These are phyloP conservation scores for Cladosporium velox DNA, from an alignment of 2,329 filamentous ascomycete genomes.

Conservation along the genomic window DNA sequence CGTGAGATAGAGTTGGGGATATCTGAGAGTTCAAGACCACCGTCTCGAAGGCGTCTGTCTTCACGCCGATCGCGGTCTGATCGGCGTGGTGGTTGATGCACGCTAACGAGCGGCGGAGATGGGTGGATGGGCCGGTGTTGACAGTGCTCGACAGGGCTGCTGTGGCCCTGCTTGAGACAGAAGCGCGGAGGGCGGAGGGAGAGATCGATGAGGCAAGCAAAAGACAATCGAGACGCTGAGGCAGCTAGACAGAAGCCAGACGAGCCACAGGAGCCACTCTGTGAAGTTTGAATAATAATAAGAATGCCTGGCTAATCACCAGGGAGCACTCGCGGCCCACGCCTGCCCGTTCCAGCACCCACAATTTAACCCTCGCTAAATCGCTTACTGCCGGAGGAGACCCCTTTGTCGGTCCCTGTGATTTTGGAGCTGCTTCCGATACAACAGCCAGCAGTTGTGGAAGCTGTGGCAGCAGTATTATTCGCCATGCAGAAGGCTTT, in stretches of 20 bases:
- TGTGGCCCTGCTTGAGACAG: not conserved
- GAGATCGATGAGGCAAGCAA: not conserved
- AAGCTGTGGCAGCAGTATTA: too few relatives aligned
- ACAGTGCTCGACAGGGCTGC: not conserved
- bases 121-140: not conserved
- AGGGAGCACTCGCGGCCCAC: not conserved
- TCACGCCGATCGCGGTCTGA: conserved; percentile 1
- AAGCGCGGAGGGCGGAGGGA: not conserved
- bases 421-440: not conserved
- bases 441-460: not conserved
- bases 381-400: not conserved
- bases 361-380: not conserved
- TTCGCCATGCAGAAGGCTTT: not conserved
- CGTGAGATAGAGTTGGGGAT: not conserved
- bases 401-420: not conserved
- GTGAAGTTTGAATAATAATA: not conserved
- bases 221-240: not conserved
- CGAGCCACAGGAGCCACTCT: not conserved
- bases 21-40: not conserved
- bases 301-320: too few relatives aligned
- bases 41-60: conserved; percentile 1
- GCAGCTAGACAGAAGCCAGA: not conserved
- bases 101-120: conserved; percentile 2
- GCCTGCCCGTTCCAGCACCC: too few relatives aligned
- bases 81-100: conserved; percentile 2